phyloP scores from a whole-genome alignment of 768 basidiomycete species.

The Ephemerocybe angulata region DNA sequence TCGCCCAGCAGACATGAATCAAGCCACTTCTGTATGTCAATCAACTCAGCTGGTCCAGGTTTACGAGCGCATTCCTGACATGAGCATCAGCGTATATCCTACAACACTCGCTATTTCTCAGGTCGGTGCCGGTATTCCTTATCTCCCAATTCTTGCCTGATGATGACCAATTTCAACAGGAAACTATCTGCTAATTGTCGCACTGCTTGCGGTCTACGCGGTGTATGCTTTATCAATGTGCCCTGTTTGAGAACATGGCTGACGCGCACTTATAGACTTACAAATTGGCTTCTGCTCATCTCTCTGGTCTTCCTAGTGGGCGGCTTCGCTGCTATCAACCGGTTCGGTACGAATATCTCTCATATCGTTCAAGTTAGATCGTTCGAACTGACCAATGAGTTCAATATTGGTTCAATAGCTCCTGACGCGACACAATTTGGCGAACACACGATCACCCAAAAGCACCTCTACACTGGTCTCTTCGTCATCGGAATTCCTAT shows the following conservation, averaged over 20 bases:
- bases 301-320: conserved; percentile 86
- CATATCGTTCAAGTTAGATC: too few relatives aligned
- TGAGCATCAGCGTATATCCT: conserved; percentile 72
- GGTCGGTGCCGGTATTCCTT: conserved; percentile 34
- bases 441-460: conserved; percentile 80
- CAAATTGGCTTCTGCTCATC: conserved; percentile 77
- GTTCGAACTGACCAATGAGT: too few relatives aligned
- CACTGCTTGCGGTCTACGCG: conserved; percentile 79
- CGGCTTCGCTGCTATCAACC: conserved; percentile 87
- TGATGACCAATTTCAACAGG: conserved; percentile 37
- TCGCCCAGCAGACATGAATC: conserved; percentile 77
- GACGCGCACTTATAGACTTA: conserved; percentile 48
- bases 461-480: conserved; percentile 80
- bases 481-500: conserved; percentile 92
- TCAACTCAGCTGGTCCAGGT: conserved; percentile 1
- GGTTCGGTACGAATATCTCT: conserved; percentile 78
- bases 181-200: conserved; percentile 83
- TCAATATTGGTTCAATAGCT: conserved; percentile 39
- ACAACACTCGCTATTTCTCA: conserved; percentile 90
- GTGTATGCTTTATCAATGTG: conserved; percentile 43
- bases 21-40: conserved; percentile 64
- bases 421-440: conserved; percentile 84
- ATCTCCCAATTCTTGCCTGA: not conserved
- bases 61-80: not conserved
- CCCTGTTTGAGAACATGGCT: not conserved